Conservation (phyloP, 2,329 filamentous ascomycete species). For the Fusarium brachygibbosum region DNA sequence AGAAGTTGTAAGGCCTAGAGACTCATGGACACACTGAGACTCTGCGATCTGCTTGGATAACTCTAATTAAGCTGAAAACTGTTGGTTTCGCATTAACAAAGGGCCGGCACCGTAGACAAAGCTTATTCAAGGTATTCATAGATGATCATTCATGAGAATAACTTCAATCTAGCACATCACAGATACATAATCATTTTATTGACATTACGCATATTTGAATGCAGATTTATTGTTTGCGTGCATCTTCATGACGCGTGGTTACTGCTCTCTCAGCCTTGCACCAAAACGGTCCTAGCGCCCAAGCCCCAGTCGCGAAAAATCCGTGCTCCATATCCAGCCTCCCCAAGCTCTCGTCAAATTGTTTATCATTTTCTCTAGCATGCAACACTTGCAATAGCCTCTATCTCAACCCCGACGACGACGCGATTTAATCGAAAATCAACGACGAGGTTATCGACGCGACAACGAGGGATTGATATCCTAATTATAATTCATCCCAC, state of each 20-base stretch:
- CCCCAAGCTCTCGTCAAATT: slow-evolving; percentile 53
- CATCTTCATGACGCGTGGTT: slow-evolving; percentile 36
- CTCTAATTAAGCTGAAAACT: not conserved
- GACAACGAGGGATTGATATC: slow-evolving; percentile 30
- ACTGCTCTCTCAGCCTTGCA: slow-evolving; percentile 52
- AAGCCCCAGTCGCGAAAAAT: slow-evolving; percentile 55
- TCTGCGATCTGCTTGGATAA: not conserved
- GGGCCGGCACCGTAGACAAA: not conserved
- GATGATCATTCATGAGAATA: too few relatives aligned
- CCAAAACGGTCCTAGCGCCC: slow-evolving; percentile 54
- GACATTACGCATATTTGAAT: not conserved
- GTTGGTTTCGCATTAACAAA: not conserved
- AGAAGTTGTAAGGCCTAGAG: not conserved
- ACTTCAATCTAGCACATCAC: not conserved
- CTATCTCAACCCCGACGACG: slow-evolving; percentile 38
- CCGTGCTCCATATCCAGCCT: slow-evolving; percentile 55
- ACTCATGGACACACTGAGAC: not conserved
- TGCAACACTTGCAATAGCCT: slow-evolving; percentile 39
- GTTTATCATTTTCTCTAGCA: slow-evolving; percentile 47
- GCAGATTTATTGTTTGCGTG: not conserved
- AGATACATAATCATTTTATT: not conserved
- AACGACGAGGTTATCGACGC: slow-evolving; percentile 29
- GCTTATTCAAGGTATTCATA: not conserved
- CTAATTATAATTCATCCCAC: slow-evolving; percentile 25
- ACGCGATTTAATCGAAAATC: slow-evolving; percentile 40